Conservation (phyloP, 1,139 yeast genomes). For the Yamadazyma diospyri region DNA sequence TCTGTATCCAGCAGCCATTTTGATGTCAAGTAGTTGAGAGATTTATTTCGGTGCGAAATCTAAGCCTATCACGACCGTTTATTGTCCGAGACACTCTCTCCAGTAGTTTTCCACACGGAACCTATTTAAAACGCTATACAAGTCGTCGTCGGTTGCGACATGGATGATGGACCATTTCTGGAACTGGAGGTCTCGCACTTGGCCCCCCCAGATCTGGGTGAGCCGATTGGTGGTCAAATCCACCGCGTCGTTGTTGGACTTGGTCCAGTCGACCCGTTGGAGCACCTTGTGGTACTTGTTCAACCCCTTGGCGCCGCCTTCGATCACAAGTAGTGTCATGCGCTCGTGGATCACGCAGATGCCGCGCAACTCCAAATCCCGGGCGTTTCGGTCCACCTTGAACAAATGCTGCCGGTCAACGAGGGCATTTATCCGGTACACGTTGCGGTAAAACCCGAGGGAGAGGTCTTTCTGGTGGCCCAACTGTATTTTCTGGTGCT, state of each 20-base stretch:
- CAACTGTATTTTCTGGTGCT: conserved; percentile 43
- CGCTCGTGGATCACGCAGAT: conserved; percentile 40
- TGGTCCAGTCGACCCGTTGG: conserved; percentile 69
- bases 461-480: conserved; percentile 43
- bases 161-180: conserved; percentile 59
- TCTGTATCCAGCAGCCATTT: conserved; percentile 58
- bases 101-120: conserved; percentile 61
- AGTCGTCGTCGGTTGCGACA: conserved; percentile 52
- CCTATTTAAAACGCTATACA: conserved; percentile 45
- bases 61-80: conserved; percentile 4
- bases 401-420: conserved; percentile 64
- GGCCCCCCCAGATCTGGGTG: conserved; percentile 73
- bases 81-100: conserved; percentile 39
- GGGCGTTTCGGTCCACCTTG: conserved; percentile 77
- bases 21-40: neutral
- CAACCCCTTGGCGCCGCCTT: conserved; percentile 65
- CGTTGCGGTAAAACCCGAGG: conserved; percentile 54
- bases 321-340: conserved; percentile 62
- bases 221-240: conserved; percentile 52
- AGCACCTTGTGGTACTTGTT: conserved; percentile 59
- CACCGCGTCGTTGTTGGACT: conserved; percentile 24
- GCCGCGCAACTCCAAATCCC: conserved; percentile 66
- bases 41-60: conserved; percentile 3
- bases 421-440: conserved; percentile 53
- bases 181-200: conserved; percentile 50